Evolutionary conservation across 2,329 filamentous ascomycete species (phyloP).

Genomic region (Neofusicoccum sp.): DNA sequence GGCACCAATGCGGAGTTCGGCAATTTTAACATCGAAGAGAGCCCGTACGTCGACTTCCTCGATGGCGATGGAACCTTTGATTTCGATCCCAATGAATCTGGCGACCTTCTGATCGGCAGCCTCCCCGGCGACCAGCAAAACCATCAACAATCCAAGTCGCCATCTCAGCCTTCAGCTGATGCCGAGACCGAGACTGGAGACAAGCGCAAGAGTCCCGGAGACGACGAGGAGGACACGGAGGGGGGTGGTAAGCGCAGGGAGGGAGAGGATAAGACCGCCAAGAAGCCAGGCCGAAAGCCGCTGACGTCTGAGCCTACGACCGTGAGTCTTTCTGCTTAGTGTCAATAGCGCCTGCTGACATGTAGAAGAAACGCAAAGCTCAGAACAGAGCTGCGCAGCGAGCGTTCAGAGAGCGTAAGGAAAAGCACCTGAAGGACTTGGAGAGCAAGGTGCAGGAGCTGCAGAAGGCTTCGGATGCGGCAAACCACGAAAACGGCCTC

Average conservation of each 20-base stretch:
- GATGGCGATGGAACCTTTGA: slow-evolving; percentile 74
- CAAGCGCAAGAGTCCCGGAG: slow-evolving; percentile 67
- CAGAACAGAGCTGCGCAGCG: slow-evolving; percentile 91
- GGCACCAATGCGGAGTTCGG: slow-evolving; percentile 46
- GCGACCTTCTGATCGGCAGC: slow-evolving; percentile 70
- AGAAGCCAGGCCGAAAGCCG: slow-evolving; percentile 96
- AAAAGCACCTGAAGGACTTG: slow-evolving; percentile 82
- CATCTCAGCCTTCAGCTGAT: not conserved
- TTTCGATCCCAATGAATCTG: slow-evolving; percentile 62
- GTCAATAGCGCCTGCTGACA: slow-evolving; percentile 25
- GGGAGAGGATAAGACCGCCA: slow-evolving; percentile 78
- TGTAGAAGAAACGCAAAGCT: slow-evolving; percentile 80
- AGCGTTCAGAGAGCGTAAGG: slow-evolving; percentile 91
- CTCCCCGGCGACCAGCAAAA: slow-evolving; percentile 62
- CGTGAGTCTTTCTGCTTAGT: slow-evolving; percentile 57
- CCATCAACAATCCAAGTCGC: slow-evolving; percentile 43
- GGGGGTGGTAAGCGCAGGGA: slow-evolving; percentile 75
- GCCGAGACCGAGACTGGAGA: slow-evolving; percentile 52
- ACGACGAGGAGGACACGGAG: slow-evolving; percentile 61
- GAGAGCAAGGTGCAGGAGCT: slow-evolving; percentile 67
- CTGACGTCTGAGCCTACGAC: slow-evolving; percentile 93
- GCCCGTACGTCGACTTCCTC: slow-evolving; percentile 80
- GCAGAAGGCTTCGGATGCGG: slow-evolving; percentile 77
- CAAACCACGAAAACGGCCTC: slow-evolving; percentile 80
- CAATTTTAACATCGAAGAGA: slow-evolving; percentile 60